Conservation (phyloP, 345 rosid species). For the Citrus glauca region DNA sequence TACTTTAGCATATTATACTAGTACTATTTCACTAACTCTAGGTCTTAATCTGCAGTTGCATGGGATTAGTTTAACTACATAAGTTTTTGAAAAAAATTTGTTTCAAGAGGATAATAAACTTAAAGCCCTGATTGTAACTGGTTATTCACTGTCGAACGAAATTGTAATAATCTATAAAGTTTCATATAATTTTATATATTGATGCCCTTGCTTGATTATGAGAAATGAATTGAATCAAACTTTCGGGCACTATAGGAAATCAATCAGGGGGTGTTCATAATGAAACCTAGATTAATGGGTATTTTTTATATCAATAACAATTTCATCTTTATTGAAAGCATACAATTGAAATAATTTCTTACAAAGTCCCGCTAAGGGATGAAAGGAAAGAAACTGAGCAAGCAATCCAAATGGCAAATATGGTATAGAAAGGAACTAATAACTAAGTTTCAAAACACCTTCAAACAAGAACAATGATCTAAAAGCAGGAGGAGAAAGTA, state of each 20-base stretch:
- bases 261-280: neutral
- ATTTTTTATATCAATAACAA: neutral
- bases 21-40: neutral
- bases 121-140: neutral
- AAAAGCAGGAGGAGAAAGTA: conserved; percentile 11
- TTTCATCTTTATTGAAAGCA: neutral
- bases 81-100: neutral
- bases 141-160: neutral
- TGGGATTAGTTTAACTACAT: neutral
- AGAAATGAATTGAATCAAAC: neutral
- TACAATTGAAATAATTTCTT: neutral
- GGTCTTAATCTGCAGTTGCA: neutral
- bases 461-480: conserved; percentile 52
- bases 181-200: neutral
- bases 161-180: neutral
- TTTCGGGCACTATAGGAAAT: neutral
- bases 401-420: conserved; percentile 31
- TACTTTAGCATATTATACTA: no score
- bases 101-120: neutral
- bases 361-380: conserved; percentile 11
- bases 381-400: conserved; percentile 19
- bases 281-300: no score
- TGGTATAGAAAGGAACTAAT: conserved; percentile 8
- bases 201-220: neutral
- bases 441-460: conserved; percentile 38